These are phyloP conservation scores for Trametes cinnabarina DNA, from an alignment of 768 basidiomycete genomes.

Conservation along the genomic window DNA sequence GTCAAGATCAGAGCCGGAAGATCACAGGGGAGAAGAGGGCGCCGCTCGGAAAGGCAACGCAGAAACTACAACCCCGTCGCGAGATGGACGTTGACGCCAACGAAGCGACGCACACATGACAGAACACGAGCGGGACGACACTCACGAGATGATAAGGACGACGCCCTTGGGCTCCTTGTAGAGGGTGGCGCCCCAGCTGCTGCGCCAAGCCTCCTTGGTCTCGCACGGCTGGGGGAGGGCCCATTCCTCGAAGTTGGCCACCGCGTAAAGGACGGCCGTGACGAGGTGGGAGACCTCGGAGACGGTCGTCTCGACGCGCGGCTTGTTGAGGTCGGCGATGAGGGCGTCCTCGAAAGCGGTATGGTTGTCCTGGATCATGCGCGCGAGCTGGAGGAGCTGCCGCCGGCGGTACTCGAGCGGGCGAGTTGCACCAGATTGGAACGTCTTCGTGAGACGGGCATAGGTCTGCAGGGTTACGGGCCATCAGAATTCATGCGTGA, in stretches of 20 bases:
- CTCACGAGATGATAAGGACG: constrained; percentile 59
- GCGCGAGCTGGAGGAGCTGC: constrained; percentile 63
- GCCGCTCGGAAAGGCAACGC: not conserved
- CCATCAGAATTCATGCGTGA: not conserved
- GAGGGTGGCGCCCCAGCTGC: constrained; percentile 51
- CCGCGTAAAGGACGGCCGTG: constrained; percentile 40
- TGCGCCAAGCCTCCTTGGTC: constrained; percentile 43
- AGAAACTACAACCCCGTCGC: not conserved
- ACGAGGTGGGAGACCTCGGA: constrained; percentile 48
- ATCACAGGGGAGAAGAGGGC: not conserved
- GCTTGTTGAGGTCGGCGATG: constrained; percentile 30
- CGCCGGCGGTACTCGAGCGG: constrained; percentile 58
- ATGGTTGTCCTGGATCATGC: constrained; percentile 60
- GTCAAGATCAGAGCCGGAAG: not conserved
- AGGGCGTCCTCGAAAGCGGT: constrained; percentile 48
- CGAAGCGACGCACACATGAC: not conserved
- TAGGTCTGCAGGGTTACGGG: constrained; percentile 30
- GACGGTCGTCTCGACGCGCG: constrained; percentile 20
- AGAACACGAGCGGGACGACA: constrained; percentile 9
- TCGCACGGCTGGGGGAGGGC: constrained; percentile 40
- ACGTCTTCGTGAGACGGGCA: constrained; percentile 43
- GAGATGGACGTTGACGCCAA: not conserved
- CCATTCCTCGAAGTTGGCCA: constrained; percentile 59
- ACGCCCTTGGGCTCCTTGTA: constrained; percentile 60
- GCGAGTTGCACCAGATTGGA: constrained; percentile 48